These are phyloP conservation scores for Leccinellum luteum DNA, from an alignment of 768 basidiomycete genomes.

Conservation along the genomic window DNA sequence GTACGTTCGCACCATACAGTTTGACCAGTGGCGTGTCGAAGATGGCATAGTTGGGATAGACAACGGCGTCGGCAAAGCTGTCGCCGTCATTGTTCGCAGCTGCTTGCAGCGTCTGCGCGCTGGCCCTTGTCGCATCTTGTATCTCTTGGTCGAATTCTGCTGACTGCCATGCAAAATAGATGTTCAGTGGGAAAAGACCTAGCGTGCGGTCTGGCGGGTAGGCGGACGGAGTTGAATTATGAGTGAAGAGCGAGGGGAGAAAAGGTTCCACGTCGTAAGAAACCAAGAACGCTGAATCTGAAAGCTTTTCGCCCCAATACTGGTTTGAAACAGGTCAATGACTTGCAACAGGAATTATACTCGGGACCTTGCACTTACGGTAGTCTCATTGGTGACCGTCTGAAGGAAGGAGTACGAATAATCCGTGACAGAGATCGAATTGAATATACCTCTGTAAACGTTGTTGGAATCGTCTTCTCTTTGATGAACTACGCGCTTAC, in stretches of 20 bases:
- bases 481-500: neutral
- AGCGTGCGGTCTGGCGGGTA: slow-evolving; percentile 42
- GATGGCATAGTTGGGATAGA: slow-evolving; percentile 59
- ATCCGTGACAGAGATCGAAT: neutral
- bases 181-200: slow-evolving; percentile 42
- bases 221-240: slow-evolving; percentile 37
- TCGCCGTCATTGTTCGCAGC: slow-evolving; percentile 39
- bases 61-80: slow-evolving; percentile 27
- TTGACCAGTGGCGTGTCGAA: slow-evolving; percentile 44
- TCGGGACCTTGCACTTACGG: neutral
- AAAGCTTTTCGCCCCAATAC: slow-evolving; percentile 5
- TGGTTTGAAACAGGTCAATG: neutral
- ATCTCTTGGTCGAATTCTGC: slow-evolving; percentile 11
- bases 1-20: slow-evolving; percentile 46
- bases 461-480: neutral
- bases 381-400: slow-evolving; percentile 14
- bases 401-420: slow-evolving; percentile 12
- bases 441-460: neutral
- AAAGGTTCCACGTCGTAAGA: slow-evolving; percentile 46
- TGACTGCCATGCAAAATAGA: slow-evolving; percentile 31
- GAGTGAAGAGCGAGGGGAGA: slow-evolving; percentile 39
- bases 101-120: slow-evolving; percentile 35
- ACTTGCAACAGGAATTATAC: neutral
- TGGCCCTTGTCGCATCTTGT: slow-evolving; percentile 37
- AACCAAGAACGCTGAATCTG: neutral